These are phyloP conservation scores for Talaromyces sp. DNA, from an alignment of 2,329 filamentous ascomycete genomes.

Conservation along the genomic window DNA sequence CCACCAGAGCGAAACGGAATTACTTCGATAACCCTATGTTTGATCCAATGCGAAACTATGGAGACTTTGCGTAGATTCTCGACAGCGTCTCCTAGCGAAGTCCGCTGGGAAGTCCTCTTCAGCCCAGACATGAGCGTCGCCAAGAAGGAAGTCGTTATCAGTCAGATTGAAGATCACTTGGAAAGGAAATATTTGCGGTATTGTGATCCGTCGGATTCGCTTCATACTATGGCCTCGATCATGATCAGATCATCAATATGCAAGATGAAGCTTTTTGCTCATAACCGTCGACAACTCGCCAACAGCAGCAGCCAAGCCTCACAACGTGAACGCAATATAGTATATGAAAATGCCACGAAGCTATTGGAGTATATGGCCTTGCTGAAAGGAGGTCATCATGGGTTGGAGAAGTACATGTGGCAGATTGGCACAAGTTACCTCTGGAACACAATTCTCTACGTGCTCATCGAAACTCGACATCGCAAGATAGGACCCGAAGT, in stretches of 20 bases:
- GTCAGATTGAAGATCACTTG: background rate
- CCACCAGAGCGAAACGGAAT: background rate
- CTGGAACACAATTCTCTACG: conserved; percentile 27
- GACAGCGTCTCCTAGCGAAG: background rate
- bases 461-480: conserved; percentile 24
- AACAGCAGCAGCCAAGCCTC: background rate
- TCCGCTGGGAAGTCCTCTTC: background rate
- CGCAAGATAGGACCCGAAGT: conserved; percentile 22
- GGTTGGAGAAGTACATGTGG: conserved; percentile 23
- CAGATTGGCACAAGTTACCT: conserved; percentile 22
- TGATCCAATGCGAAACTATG: background rate
- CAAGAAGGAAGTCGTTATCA: background rate
- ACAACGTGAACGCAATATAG: background rate
- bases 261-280: conserved; percentile 1
- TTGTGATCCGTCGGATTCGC: background rate
- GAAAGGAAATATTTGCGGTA: conserved; percentile 1
- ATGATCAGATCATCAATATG: background rate
- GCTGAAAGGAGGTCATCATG: conserved; percentile 9
- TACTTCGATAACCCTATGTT: background rate
- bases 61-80: background rate
- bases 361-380: background rate
- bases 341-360: background rate
- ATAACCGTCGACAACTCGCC: background rate
- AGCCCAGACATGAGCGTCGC: background rate
- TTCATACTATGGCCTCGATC: background rate